Evolutionary conservation across 495 filamentous ascomycete species (phyloP), one percentile per base, ranked within the genome.

Genomic region (Rhypophila decipiens): DNA sequence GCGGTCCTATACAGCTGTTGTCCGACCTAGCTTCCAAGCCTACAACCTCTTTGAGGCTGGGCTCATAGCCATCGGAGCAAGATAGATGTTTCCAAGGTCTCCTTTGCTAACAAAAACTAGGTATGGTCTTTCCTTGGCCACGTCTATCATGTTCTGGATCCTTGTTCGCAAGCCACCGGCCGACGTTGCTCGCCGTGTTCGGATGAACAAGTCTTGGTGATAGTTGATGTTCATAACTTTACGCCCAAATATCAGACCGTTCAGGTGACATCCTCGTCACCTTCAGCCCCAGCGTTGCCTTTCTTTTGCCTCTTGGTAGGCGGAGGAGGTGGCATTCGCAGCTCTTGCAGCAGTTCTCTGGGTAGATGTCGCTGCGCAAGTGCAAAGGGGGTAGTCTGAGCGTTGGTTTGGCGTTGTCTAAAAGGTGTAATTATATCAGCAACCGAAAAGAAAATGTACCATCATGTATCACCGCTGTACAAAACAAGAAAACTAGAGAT

Each of bases 131-230:
- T 84, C 84, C 29, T 61, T 85, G 18, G 90, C 90, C 50, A 98
- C 93, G 22, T 80, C 88, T 2, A 75, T 96, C 52, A 98, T 98
- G 93, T 74, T 98, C 55, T 95, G 83, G 75, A 86, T 96, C 84
- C 78, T 98, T 39, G 76, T 96, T 34, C 84, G 82, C 51, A 95
- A 90, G 65, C 84, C 88, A 21, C 79, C 89, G 3, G 78, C 82
- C 24, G 84, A 87, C 57, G 76, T 85, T 29, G 59, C 84, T 34
- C 78, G 84, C 36, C 77, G 86, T 44, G 82, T 96, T 45, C 83
- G 87, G 46, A 81, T 88, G 58, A 95, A 84, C 63, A 85, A 76
- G 59, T 78, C 86, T 43, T 95, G 89, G 90, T 87, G 71, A 65
- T 66, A 61, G 35, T 3, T 27, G 3, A 50, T 24, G 21, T n/a